These are phyloP conservation scores for Fistulifera pelliculosa DNA, from an alignment of 108 stramenopile species.

Conservation along the genomic window DNA sequence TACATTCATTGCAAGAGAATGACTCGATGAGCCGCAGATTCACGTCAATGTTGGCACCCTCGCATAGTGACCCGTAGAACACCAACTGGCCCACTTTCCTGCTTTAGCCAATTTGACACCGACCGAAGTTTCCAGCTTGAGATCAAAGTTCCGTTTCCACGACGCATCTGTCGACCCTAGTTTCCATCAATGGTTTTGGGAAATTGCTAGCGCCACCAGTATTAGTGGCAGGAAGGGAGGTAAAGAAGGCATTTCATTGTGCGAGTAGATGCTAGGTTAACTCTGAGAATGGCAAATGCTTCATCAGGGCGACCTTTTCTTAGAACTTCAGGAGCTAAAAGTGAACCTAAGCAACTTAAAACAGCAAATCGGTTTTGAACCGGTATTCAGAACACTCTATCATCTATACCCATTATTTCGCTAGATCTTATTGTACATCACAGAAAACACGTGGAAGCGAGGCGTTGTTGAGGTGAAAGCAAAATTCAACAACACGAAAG, in stretches of 20 bases:
- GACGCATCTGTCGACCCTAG: slow-evolving; percentile 38
- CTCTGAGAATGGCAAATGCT: too few relatives aligned
- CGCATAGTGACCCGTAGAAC: slow-evolving; percentile 20
- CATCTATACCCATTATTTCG: too few relatives aligned
- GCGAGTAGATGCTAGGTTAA: slow-evolving; percentile 20
- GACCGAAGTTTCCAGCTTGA: slow-evolving; percentile 21
- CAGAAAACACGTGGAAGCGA: too few relatives aligned
- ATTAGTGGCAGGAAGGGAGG: too few relatives aligned
- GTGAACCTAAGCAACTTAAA: too few relatives aligned
- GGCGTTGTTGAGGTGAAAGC: too few relatives aligned
- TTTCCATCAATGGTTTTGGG: slow-evolving; percentile 58
- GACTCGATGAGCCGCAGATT: slow-evolving; percentile 61
- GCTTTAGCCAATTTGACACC: slow-evolving; percentile 29
- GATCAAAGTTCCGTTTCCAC: slow-evolving; percentile 43
- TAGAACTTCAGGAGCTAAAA: too few relatives aligned
- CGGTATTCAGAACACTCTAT: too few relatives aligned
- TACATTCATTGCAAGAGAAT: slow-evolving; percentile 35
- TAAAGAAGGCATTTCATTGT: slow-evolving; percentile 33
- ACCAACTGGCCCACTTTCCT: slow-evolving; percentile 37
- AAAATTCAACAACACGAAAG: too few relatives aligned
- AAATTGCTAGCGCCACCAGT: slow-evolving; percentile 40
- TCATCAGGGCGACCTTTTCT: too few relatives aligned
- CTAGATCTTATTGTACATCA: too few relatives aligned
- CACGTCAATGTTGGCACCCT: slow-evolving; percentile 41
- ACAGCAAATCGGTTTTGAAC: too few relatives aligned